These are phyloP conservation scores for Flaveria floridana DNA, from an alignment of 140 eudicot genomes.

Conservation along the genomic window DNA sequence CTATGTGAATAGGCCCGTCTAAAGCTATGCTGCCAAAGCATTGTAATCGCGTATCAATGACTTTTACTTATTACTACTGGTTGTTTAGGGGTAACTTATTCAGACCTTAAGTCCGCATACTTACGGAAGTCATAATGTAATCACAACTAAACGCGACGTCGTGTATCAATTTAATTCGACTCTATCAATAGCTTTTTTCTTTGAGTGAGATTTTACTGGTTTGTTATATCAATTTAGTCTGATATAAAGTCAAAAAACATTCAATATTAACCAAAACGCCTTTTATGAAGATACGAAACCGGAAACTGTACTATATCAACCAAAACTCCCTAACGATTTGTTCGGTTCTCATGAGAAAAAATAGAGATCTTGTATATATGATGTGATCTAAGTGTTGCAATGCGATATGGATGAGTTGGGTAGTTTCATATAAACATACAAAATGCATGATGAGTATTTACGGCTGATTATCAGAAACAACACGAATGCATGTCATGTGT, in stretches of 20 bases:
- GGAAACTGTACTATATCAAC: neutral
- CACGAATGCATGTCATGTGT: constrained; percentile 26
- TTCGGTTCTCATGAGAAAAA: neutral
- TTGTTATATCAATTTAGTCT: neutral
- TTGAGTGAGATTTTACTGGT: neutral
- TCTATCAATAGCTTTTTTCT: too few relatives aligned
- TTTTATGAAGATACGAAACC: neutral
- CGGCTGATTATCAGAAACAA: constrained; percentile 14
- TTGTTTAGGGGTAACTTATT: neutral
- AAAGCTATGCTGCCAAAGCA: too few relatives aligned
- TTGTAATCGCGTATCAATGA: too few relatives aligned
- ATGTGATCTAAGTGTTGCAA: constrained; percentile 12
- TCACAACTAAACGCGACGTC: too few relatives aligned
- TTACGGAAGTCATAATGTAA: neutral
- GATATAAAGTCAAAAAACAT: neutral
- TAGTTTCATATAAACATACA: constrained; percentile 26
- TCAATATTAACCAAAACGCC: neutral
- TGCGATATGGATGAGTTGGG: constrained; percentile 20
- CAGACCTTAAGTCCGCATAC: neutral
- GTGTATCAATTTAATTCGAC: too few relatives aligned
- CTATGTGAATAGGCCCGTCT: too few relatives aligned
- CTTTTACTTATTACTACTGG: neutral
- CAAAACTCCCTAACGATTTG: neutral
- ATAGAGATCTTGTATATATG: neutral
- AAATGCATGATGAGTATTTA: constrained; percentile 22